A percentile compares a stretch with the other conserved stretches of the same genome.
Evolutionary conservation across 805 yeast genomes (phyloP).

Genomic region (Lachancea sp.): DNA sequence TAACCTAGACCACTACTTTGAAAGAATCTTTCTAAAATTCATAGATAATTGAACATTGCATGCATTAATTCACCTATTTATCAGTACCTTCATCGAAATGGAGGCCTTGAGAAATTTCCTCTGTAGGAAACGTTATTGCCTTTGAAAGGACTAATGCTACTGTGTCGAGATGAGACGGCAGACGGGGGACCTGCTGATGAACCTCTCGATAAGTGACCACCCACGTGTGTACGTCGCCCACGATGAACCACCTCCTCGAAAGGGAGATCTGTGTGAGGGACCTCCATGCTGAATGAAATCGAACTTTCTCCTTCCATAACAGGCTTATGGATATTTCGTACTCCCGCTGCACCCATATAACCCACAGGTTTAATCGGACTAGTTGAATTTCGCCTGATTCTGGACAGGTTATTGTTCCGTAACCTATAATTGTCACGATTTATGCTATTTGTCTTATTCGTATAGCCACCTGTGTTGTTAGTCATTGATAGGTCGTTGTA

Average conservation of each 20-base stretch:
- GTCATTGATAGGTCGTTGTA: constrained; percentile 5
- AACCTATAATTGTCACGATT: not conserved
- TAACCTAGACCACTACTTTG: constrained; percentile 10
- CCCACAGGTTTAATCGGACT: constrained; percentile 11
- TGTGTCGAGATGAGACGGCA: constrained; percentile 6
- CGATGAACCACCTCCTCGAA: constrained; percentile 11
- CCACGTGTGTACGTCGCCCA: constrained; percentile 7
- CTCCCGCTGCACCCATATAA: not conserved
- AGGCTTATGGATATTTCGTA: constrained; percentile 3
- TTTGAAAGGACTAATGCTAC: constrained; percentile 10
- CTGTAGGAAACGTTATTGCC: constrained; percentile 1
- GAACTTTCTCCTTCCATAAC: constrained; percentile 7
- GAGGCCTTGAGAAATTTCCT: constrained; percentile 12
- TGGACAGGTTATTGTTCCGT: constrained; percentile 1
- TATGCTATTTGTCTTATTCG: not conserved
- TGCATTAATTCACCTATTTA: no score
- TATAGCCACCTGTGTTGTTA: constrained; percentile 5
- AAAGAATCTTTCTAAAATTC: not conserved
- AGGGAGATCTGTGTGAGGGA: constrained; percentile 5
- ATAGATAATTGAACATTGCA: no score
- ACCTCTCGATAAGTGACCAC: not conserved
- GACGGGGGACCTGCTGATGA: constrained; percentile 3
- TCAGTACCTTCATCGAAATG: constrained; percentile 11
- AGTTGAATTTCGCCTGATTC: constrained; percentile 8
- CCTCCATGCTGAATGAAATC: constrained; percentile 9